Conservation (phyloP, 495 filamentous ascomycete species). For the Daldinia childiae region DNA sequence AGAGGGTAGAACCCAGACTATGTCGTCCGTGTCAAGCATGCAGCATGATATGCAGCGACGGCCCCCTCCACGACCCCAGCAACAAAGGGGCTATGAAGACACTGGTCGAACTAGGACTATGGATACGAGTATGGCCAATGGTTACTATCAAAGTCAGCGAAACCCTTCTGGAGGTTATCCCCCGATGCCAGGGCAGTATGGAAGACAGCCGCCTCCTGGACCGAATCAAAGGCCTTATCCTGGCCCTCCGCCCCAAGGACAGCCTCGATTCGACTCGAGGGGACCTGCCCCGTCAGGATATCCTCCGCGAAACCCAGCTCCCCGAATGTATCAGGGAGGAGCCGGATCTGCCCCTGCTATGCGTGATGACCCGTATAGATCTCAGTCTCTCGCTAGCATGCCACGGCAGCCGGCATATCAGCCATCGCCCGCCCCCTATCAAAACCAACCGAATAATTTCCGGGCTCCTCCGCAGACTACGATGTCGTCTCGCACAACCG, state of each 20-base stretch:
- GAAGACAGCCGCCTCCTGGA: slow-evolving; percentile 35
- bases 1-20: slow-evolving; percentile 82
- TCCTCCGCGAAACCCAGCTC: slow-evolving; percentile 65
- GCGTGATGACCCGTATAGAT: slow-evolving; percentile 86
- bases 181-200: slow-evolving; percentile 39
- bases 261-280: slow-evolving; percentile 50
- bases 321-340: slow-evolving; percentile 62
- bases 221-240: slow-evolving; percentile 63
- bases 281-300: slow-evolving; percentile 59
- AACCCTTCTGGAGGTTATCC: slow-evolving; percentile 57
- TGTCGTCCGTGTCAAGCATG: slow-evolving; percentile 83
- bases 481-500: slow-evolving; percentile 77
- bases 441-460: slow-evolving; percentile 75
- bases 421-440: slow-evolving; percentile 70
- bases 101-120: slow-evolving; percentile 50
- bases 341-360: slow-evolving; percentile 70
- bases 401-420: slow-evolving; percentile 73
- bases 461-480: slow-evolving; percentile 75
- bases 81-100: slow-evolving; percentile 60
- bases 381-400: slow-evolving; percentile 86
- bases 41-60: slow-evolving; percentile 62
- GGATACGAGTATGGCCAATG: slow-evolving; percentile 58
- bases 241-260: slow-evolving; percentile 54
- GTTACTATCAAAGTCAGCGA: slow-evolving; percentile 66
- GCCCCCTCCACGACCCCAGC: slow-evolving; percentile 69